Evolutionary conservation across 805 yeast species (phyloP).

Genomic region (Candida ficus): DNA sequence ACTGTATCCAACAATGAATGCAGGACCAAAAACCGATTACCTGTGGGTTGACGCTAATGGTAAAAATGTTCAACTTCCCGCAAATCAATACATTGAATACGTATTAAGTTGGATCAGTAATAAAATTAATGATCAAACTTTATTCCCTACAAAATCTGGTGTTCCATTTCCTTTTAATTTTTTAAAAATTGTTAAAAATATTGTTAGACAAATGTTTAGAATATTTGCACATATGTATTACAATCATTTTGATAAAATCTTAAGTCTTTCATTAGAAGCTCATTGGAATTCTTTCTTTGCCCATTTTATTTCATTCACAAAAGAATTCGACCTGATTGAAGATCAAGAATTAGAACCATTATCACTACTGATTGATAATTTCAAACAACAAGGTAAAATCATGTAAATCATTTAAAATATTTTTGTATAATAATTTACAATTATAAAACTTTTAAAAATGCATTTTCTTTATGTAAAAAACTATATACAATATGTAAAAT

Average conservation of each 20-base stretch:
- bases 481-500: not conserved
- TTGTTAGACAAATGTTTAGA: conserved; percentile 87
- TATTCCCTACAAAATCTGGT: conserved; percentile 90
- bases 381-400: conserved; percentile 86
- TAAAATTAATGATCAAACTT: conserved; percentile 81
- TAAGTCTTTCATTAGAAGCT: conserved; percentile 90
- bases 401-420: not conserved
- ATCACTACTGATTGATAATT: conserved; percentile 64
- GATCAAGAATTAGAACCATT: conserved; percentile 76
- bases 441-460: not conserved
- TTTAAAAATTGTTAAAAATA: conserved; percentile 75
- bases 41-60: conserved; percentile 83
- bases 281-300: conserved; percentile 98
- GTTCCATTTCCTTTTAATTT: conserved; percentile 86
- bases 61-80: conserved; percentile 82
- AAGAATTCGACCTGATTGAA: conserved; percentile 80
- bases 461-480: not conserved
- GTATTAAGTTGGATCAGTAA: conserved; percentile 87
- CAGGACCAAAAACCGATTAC: conserved; percentile 89
- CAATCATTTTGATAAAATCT: conserved; percentile 88
- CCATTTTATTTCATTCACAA: conserved; percentile 82
- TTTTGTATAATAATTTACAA: too few relatives aligned
- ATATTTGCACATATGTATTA: conserved; percentile 93
- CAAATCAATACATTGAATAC: conserved; percentile 86
- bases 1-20: conserved; percentile 89